Evolutionary conservation across 495 filamentous ascomycete species (phyloP).

Genomic region (Aspergillus nanangensis): DNA sequence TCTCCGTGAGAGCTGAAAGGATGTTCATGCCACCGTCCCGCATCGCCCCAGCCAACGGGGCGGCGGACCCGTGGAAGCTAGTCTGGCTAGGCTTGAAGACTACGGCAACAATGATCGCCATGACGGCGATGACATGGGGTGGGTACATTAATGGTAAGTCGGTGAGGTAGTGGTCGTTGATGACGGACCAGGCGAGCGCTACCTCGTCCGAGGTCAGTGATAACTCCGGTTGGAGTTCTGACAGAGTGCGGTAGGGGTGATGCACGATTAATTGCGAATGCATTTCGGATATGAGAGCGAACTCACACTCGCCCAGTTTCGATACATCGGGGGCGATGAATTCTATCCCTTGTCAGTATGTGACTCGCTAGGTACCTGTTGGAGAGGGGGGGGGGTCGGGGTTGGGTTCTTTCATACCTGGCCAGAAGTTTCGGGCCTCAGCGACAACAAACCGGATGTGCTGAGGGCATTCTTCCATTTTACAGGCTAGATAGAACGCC

Average conservation of each 20-base stretch:
- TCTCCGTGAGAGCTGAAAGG: conserved; percentile 35
- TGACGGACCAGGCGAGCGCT: conserved; percentile 74
- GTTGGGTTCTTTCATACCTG: conserved; percentile 44
- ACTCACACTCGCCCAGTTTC: conserved; percentile 93
- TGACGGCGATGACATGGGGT: conserved; percentile 86
- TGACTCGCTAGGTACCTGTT: no score
- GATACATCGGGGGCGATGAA: conserved; percentile 76
- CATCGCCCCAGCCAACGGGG: conserved; percentile 35
- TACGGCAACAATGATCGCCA: conserved; percentile 81
- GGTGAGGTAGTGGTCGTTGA: conserved; percentile 96
- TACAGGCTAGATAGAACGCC: conserved; percentile 91
- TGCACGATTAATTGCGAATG: conserved; percentile 91
- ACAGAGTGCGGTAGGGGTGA: conserved; percentile 91
- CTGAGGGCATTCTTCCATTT: conserved; percentile 97
- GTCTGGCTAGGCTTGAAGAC: conserved; percentile 61
- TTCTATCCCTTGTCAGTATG: conserved; percentile 46
- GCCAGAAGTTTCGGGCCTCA: conserved; percentile 85
- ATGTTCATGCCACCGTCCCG: conserved; percentile 38
- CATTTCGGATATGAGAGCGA: conserved; percentile 92
- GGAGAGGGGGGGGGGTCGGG: no score
- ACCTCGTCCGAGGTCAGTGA: conserved; percentile 72
- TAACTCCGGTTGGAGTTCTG: conserved; percentile 65
- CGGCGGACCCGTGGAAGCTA: conserved; percentile 36
- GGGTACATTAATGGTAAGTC: conserved; percentile 85
- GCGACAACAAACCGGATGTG: conserved; percentile 85